Conservation (phyloP, 2,329 filamentous ascomycete species). For the Fusarium pseudograminearum region DNA sequence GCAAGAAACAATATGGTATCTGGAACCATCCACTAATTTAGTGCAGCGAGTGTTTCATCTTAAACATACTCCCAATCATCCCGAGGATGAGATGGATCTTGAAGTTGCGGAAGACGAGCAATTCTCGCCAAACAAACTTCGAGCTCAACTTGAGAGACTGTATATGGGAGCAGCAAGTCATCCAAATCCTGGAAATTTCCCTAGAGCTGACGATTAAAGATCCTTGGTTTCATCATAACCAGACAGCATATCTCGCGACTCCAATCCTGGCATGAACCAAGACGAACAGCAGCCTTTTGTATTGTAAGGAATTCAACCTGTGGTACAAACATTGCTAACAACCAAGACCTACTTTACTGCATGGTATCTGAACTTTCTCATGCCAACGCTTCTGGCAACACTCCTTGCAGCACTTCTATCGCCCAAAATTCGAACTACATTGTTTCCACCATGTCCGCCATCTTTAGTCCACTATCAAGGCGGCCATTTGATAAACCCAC, state of each 20-base stretch:
- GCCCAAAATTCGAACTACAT: slow-evolving; percentile 66
- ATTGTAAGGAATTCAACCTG: neutral
- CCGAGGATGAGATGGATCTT: slow-evolving; percentile 19
- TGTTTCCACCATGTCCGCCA: slow-evolving; percentile 82
- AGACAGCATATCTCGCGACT: slow-evolving; percentile 77
- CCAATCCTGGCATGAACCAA: slow-evolving; percentile 79
- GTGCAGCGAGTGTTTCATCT: slow-evolving; percentile 26
- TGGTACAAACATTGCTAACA: slow-evolving; percentile 55
- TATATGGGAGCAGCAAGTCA: slow-evolving; percentile 80
- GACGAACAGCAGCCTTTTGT: slow-evolving; percentile 63
- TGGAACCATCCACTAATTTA: neutral
- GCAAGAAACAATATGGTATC: neutral
- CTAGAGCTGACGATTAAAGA: neutral
- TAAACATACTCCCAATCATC: neutral
- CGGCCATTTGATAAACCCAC: slow-evolving; percentile 79
- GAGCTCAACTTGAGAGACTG: slow-evolving; percentile 79
- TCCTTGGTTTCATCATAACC: neutral
- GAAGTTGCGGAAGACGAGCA: slow-evolving; percentile 75
- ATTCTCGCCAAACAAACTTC: slow-evolving; percentile 83
- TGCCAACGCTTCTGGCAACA: slow-evolving; percentile 67
- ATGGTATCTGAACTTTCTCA: slow-evolving; percentile 75
- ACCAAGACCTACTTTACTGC: slow-evolving; percentile 64
- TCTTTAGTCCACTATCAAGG: slow-evolving; percentile 75
- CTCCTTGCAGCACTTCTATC: slow-evolving; percentile 73
- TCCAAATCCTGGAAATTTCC: no score